These are phyloP conservation scores for Aspergillus chevalieri DNA, from an alignment of 2,329 filamentous ascomycete genomes.

Conservation along the genomic window DNA sequence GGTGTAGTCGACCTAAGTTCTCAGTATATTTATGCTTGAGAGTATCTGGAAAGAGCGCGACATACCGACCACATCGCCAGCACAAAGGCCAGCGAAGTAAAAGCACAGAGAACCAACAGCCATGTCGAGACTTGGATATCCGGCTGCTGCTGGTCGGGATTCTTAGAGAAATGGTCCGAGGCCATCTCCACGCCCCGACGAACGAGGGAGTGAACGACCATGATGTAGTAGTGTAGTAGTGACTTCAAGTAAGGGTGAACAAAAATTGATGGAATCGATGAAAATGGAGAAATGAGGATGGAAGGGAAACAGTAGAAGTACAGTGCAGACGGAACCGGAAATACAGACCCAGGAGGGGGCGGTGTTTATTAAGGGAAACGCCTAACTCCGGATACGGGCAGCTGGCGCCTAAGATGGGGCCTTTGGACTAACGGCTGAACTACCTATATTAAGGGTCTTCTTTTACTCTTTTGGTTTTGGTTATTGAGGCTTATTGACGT, in stretches of 20 bases:
- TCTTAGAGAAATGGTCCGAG: slow-evolving; percentile 17
- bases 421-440: too few species aligned
- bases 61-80: slow-evolving; percentile 23
- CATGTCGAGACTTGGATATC: slow-evolving; percentile 19
- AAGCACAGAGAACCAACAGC: slow-evolving; percentile 21
- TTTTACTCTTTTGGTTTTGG: too few species aligned
- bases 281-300: neutral
- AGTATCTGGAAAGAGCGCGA: neutral
- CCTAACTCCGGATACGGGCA: too few species aligned
- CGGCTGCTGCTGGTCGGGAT: slow-evolving; percentile 13
- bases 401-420: too few species aligned
- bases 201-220: slow-evolving; percentile 27
- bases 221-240: slow-evolving; percentile 8
- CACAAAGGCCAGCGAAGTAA: slow-evolving; percentile 21
- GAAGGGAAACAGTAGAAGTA: too few species aligned
- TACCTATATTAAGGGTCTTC: too few species aligned
- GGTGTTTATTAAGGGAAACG: too few species aligned
- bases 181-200: slow-evolving; percentile 32
- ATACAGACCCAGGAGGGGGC: slow-evolving; percentile 1
- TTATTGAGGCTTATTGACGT: too few species aligned
- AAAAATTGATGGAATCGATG: slow-evolving; percentile 1
- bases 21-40: neutral
- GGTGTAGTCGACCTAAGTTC: slow-evolving; percentile 48
- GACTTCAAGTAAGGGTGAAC: too few species aligned
- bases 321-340: neutral